Evolutionary conservation across 1,139 yeast species (phyloP).

Genomic region (Pichia sp.): DNA sequence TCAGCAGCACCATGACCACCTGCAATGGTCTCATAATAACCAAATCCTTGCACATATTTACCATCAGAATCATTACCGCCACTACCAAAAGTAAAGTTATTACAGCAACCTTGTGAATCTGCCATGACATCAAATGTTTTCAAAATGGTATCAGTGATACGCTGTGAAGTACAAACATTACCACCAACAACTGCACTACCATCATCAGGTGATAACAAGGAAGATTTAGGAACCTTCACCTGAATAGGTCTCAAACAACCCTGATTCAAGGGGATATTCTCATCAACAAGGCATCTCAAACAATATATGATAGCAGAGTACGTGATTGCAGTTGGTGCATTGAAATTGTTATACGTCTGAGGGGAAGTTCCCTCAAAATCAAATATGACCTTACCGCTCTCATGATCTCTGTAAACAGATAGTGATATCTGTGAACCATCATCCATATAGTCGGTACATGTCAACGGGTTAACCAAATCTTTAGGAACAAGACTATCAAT

Average conservation of each 20-base stretch:
- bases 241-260: conserved; percentile 39
- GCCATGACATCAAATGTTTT: conserved; percentile 38
- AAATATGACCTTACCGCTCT: conserved; percentile 37
- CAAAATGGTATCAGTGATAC: conserved; percentile 36
- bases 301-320: conserved; percentile 38
- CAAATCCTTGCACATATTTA: conserved; percentile 34
- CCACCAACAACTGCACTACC: conserved; percentile 44
- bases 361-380: conserved; percentile 49
- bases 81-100: conserved; percentile 39
- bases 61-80: conserved; percentile 31
- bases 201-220: conserved; percentile 35
- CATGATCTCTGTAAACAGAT: conserved; percentile 32
- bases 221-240: conserved; percentile 33
- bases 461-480: conserved; percentile 31
- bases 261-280: conserved; percentile 40
- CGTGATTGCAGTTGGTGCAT: conserved; percentile 39
- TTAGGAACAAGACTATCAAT: conserved; percentile 24
- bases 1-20: conserved; percentile 41
- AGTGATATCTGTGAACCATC: conserved; percentile 52
- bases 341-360: conserved; percentile 36
- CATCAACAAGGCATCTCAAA: conserved; percentile 37
- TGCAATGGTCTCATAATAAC: conserved; percentile 42
- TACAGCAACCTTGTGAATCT: conserved; percentile 40
- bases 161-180: conserved; percentile 42
- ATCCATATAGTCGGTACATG: conserved; percentile 50